phyloP scores from a whole-genome alignment of 2,329 filamentous ascomycete species.

The Beauveria varroae region DNA sequence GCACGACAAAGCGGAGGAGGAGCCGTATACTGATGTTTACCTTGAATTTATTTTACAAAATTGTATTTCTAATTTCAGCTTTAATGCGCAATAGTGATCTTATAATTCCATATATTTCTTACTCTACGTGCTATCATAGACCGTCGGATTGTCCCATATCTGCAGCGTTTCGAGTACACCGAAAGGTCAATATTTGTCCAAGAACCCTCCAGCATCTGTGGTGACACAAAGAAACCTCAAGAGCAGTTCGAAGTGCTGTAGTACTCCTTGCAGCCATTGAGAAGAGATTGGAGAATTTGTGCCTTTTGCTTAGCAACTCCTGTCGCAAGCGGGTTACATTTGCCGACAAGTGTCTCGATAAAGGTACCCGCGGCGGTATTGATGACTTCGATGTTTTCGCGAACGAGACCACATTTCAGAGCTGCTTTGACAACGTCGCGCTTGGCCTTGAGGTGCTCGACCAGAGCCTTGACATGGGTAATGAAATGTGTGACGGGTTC shows the following conservation, averaged over 20 bases:
- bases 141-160: too few relatives aligned
- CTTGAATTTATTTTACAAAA: too few relatives aligned
- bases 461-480: slow-evolving; percentile 15
- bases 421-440: not conserved
- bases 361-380: not conserved
- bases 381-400: not conserved
- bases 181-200: too few relatives aligned
- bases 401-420: slow-evolving; percentile 1
- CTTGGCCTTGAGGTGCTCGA: slow-evolving; percentile 14
- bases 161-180: too few relatives aligned
- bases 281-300: not conserved
- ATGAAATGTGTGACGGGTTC: slow-evolving; percentile 16
- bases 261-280: not conserved
- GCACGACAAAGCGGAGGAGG: too few relatives aligned
- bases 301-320: not conserved
- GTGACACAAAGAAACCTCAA: not conserved
- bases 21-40: too few relatives aligned
- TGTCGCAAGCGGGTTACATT: not conserved
- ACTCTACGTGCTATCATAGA: too few relatives aligned
- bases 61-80: too few relatives aligned
- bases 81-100: too few relatives aligned
- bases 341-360: not conserved
- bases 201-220: too few relatives aligned
- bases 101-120: too few relatives aligned
- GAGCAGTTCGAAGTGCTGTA: slow-evolving; percentile 2